Base-by-base conservation (phyloP, 2,329 filamentous ascomycete genomes). In the Microascus cirrosus region DNA sequence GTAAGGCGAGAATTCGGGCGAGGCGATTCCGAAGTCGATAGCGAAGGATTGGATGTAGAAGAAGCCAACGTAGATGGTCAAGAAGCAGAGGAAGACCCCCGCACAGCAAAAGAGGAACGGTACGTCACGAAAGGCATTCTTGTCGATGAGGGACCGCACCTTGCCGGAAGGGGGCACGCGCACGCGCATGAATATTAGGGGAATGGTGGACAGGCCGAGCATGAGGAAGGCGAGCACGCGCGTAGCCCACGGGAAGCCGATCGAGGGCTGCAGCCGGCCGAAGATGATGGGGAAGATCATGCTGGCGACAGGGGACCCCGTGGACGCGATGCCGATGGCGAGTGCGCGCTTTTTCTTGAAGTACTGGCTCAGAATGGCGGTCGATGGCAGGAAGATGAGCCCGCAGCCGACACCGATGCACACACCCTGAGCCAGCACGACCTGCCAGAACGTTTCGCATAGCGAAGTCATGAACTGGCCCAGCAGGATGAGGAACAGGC, bases 171-270 rank as follows among this genome's bases (percentile, higher is more conserved):
- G 65, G 59, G 67, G 66, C 24, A 73, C 62, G 7, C 75, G 71
- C 59, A 69, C 62, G 54, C 56, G 55, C 72, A 78, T 75, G 51
- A 73, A 69, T 3, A 63, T 61, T 6, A 74, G 53, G 1, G 73
- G 71, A 5, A 77, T 59, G n/a, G 65, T 58, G 45, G 71, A 66
- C 24, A 74, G 65, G 1, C 55, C 73, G 15, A 76, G 68, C 18
- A 79, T 66, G 57, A 76, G 62, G 59, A 78, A 75, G 25, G 69
- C 75, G 20, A 78, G 69, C 36, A 74, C 66, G 8, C 76, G 69
- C 4, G 70, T 73, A 6, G 78, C 71, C 79, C 79, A 83, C 53
- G 70, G 69, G 65, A 84, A 85, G 34, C 81, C 81, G 57, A 84
- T 72, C 20, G 65, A 64, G n/a, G 70, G 69, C 61, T 78, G 73